Conservation (phyloP, 2,329 filamentous ascomycete genomes). For the Stachybotrys chartarum region DNA sequence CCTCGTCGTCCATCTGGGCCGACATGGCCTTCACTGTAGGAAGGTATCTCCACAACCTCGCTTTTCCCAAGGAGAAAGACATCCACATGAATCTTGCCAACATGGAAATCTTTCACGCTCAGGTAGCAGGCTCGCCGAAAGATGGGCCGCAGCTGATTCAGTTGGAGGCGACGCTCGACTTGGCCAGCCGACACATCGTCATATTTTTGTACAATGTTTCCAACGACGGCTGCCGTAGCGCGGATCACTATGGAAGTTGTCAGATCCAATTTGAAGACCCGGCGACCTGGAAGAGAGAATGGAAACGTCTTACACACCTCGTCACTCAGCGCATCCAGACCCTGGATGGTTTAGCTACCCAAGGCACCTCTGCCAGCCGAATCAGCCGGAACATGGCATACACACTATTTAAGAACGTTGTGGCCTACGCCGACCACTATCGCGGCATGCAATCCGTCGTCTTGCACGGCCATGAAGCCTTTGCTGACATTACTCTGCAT, state of each 20-base stretch:
- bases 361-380: constrained; percentile 1
- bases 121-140: background rate
- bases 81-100: constrained; percentile 24
- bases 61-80: background rate
- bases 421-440: constrained; percentile 47
- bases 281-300: constrained; percentile 41
- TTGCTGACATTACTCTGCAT: constrained; percentile 41
- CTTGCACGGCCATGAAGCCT: constrained; percentile 17
- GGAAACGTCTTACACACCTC: constrained; percentile 41
- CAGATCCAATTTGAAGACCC: constrained; percentile 37
- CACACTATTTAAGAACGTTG: constrained; percentile 50
- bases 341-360: constrained; percentile 26
- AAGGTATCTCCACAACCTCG: background rate
- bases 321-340: constrained; percentile 54
- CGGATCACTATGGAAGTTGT: constrained; percentile 3
- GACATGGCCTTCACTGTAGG: background rate
- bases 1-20: background rate
- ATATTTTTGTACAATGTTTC: constrained; percentile 20
- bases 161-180: background rate
- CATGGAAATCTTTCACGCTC: constrained; percentile 2
- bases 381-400: constrained; percentile 33
- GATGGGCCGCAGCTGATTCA: background rate
- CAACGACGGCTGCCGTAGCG: background rate
- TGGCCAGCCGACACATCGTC: constrained; percentile 42
- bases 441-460: constrained; percentile 51